A percentile compares a stretch with the other conserved stretches of the same genome.
These are phyloP conservation scores for Vicia sativa DNA, from an alignment of 306 rosid genomes.

Conservation along the genomic window DNA sequence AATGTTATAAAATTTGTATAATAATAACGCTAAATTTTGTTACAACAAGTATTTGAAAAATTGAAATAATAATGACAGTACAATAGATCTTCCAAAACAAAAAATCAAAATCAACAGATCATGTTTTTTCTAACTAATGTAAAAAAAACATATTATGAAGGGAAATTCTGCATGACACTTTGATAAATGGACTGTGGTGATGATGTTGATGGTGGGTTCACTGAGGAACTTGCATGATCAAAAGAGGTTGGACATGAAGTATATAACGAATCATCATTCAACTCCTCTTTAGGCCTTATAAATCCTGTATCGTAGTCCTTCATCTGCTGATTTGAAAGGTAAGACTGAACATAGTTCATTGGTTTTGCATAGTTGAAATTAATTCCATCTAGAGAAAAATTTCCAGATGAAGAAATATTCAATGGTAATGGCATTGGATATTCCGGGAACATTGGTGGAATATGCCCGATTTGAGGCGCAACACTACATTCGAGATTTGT, in stretches of 20 bases:
- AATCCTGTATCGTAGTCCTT: constrained; percentile 55
- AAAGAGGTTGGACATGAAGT: constrained; percentile 46
- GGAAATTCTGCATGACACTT: constrained; percentile 56
- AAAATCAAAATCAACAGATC: constrained; percentile 18
- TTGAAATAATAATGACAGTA: background rate
- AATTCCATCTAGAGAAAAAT: constrained; percentile 48
- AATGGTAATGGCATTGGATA: constrained; percentile 66
- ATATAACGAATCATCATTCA: constrained; percentile 50
- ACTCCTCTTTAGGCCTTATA: constrained; percentile 75
- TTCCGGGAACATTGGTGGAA: constrained; percentile 56
- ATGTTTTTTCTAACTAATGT: constrained; percentile 28
- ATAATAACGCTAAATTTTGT: constrained; percentile 19
- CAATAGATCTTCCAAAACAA: constrained; percentile 20
- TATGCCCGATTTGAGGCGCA: constrained; percentile 46
- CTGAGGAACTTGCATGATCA: constrained; percentile 55
- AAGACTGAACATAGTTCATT: constrained; percentile 52
- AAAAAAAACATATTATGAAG: constrained; percentile 36
- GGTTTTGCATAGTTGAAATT: constrained; percentile 50
- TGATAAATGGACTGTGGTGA: constrained; percentile 50
- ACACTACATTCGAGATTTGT: constrained; percentile 43
- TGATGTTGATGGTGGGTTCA: constrained; percentile 42
- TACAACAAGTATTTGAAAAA: constrained; percentile 1
- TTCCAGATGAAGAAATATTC: constrained; percentile 56
- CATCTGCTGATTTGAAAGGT: constrained; percentile 58
- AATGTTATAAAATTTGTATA: constrained; percentile 38